A percentile compares a stretch with the other conserved stretches of the same genome.
These are phyloP conservation scores for Stenocarpella maydis DNA, from an alignment of 2,329 filamentous ascomycete species.

Conservation along the genomic window DNA sequence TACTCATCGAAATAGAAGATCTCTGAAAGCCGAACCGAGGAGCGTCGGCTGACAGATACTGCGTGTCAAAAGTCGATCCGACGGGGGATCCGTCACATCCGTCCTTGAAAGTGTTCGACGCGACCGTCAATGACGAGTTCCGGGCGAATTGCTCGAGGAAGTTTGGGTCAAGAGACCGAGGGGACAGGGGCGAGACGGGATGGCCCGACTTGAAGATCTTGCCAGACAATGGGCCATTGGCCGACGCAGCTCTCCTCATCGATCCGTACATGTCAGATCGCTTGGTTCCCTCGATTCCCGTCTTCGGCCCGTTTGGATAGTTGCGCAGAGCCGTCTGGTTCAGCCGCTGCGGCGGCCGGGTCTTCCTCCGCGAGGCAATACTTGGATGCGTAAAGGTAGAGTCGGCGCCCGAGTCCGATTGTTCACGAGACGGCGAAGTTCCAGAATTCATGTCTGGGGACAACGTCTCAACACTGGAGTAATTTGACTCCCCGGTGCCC, in stretches of 20 bases:
- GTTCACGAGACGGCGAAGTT: constrained; percentile 38
- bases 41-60: constrained; percentile 38
- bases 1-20: constrained; percentile 36
- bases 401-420: constrained; percentile 34
- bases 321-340: constrained; percentile 55
- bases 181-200: constrained; percentile 50
- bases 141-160: constrained; percentile 33
- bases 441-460: constrained; percentile 44
- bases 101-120: constrained; percentile 28
- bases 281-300: constrained; percentile 56
- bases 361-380: constrained; percentile 62
- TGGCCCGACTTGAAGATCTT: constrained; percentile 51
- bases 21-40: constrained; percentile 41
- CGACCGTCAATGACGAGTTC: constrained; percentile 20
- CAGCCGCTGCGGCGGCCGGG: constrained; percentile 58
- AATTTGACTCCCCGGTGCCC: constrained; percentile 30
- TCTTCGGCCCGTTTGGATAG: constrained; percentile 55
- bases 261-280: constrained; percentile 55
- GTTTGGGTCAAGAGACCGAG: constrained; percentile 54
- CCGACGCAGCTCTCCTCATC: constrained; percentile 63
- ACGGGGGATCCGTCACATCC: constrained; percentile 26
- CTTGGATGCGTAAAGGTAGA: constrained; percentile 56
- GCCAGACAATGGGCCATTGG: constrained; percentile 52
- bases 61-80: constrained; percentile 30
- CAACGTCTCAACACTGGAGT: constrained; percentile 38